These are phyloP conservation scores for Caryocar brasiliense DNA, from an alignment of 441 rosid species.

Conservation along the genomic window DNA sequence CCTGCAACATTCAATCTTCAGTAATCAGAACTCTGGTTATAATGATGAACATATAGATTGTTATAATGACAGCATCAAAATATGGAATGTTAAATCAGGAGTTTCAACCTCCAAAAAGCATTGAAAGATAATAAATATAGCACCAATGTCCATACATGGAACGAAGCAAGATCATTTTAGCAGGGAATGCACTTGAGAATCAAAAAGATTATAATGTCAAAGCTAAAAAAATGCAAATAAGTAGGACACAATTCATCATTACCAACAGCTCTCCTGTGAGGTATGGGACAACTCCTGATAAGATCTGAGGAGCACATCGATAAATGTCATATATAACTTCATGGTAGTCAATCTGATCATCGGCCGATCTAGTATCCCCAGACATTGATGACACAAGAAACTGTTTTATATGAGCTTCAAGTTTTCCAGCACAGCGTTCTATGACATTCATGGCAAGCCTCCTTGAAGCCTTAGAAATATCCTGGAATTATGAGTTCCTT, in stretches of 20 bases:
- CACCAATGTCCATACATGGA: too few species aligned
- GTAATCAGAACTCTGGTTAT: too few species aligned
- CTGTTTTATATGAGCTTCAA: conserved; percentile 87
- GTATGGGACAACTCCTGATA: conserved; percentile 81
- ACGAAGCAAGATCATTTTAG: too few species aligned
- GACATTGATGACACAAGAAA: conserved; percentile 85
- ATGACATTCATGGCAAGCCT: conserved; percentile 89
- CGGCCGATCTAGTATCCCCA: conserved; percentile 52
- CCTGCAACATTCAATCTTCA: too few species aligned
- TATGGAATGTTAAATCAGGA: too few species aligned
- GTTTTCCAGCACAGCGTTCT: conserved; percentile 76
- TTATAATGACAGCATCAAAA: too few species aligned
- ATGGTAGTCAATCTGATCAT: conserved; percentile 73
- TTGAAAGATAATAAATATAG: too few species aligned
- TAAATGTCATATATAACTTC: conserved; percentile 84
- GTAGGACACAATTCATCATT: conserved; percentile 18
- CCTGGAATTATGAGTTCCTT: conserved; percentile 43
- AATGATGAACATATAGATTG: too few species aligned
- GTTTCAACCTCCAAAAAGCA: too few species aligned
- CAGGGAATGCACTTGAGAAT: too few species aligned
- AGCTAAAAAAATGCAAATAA: conserved; percentile 2
- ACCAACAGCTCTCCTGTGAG: conserved; percentile 99
- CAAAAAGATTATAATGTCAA: too few species aligned
- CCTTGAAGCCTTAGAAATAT: conserved; percentile 58
- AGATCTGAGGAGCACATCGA: conserved; percentile 78